phyloP scores from a whole-genome alignment of 169 alveolate species.

The Plasmodium gaboni region DNA sequence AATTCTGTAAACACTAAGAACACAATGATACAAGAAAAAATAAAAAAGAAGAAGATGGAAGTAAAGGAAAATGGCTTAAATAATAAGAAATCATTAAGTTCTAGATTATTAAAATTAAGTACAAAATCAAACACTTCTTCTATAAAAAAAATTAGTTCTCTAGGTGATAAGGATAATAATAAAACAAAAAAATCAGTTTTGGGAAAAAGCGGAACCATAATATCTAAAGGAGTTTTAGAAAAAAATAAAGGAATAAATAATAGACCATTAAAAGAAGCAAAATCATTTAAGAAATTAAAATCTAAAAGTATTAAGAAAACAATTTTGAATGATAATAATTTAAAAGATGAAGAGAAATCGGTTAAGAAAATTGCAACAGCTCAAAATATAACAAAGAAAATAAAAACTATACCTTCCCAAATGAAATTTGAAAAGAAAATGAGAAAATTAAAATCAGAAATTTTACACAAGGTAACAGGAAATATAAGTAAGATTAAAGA shows the following conservation, averaged over 20 bases:
- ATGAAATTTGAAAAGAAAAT: conserved; percentile 43
- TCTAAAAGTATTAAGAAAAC: conserved; percentile 33
- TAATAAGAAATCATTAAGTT: conserved; percentile 8
- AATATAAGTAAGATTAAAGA: conserved; percentile 33
- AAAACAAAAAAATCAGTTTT: conserved; percentile 7
- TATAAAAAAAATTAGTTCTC: conserved; percentile 8
- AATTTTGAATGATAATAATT: conserved; percentile 29
- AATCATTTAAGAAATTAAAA: conserved; percentile 53
- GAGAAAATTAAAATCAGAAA: conserved; percentile 33
- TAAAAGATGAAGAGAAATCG: conserved; percentile 36
- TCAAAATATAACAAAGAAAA: conserved; percentile 25
- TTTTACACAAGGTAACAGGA: conserved; percentile 16
- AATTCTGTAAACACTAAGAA: conserved; percentile 45
- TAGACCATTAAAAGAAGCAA: conserved; percentile 37
- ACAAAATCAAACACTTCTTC: conserved; percentile 10
- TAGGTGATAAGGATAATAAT: conserved; percentile 6
- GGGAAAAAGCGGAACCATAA: conserved; percentile 15
- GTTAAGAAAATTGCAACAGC: conserved; percentile 19
- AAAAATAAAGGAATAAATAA: conserved; percentile 1
- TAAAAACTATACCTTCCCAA: conserved; percentile 41
- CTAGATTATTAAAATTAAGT: conserved; percentile 18
- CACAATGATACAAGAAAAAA: conserved; percentile 22
- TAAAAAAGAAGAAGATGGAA: conserved; percentile 6
- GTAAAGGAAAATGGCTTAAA: not conserved
- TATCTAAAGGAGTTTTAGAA: conserved; percentile 22